A percentile compares a stretch with the other conserved stretches of the same genome.
These are phyloP conservation scores for Corynascus novoguineensis DNA, from an alignment of 495 filamentous ascomycete species.

Conservation along the genomic window DNA sequence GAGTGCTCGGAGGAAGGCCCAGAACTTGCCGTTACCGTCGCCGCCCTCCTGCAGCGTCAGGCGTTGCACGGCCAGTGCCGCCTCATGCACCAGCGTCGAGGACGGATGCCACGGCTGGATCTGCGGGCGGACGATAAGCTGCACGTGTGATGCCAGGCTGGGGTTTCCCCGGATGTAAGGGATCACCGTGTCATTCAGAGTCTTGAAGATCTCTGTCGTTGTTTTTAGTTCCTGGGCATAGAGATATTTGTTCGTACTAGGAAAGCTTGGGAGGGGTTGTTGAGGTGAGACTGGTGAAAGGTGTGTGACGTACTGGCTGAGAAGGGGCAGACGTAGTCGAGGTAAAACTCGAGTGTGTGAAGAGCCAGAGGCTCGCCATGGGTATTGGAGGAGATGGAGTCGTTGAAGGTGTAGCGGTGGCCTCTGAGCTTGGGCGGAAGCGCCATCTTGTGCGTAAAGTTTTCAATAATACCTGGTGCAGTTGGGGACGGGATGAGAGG, in stretches of 20 bases:
- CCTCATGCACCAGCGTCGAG: slow-evolving; percentile 82
- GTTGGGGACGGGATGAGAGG: too few species aligned
- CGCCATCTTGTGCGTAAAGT: slow-evolving; percentile 62
- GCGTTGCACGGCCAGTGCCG: slow-evolving; percentile 68
- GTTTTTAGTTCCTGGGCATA: too few species aligned
- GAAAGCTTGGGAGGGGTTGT: not conserved
- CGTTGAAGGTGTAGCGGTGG: slow-evolving; percentile 50
- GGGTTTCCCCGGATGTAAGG: slow-evolving; percentile 49
- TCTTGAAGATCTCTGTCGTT: slow-evolving; percentile 58
- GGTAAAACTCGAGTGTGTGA: slow-evolving; percentile 74
- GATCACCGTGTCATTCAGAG: slow-evolving; percentile 49
- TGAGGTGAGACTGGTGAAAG: too few species aligned
- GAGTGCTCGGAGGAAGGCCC: slow-evolving; percentile 65
- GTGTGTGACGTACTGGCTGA: slow-evolving; percentile 29
- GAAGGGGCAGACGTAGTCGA: slow-evolving; percentile 82
- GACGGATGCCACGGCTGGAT: slow-evolving; percentile 96
- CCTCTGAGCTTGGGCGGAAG: slow-evolving; percentile 73
- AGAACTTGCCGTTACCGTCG: slow-evolving; percentile 64
- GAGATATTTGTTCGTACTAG: not conserved
- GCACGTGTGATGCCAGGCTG: slow-evolving; percentile 51
- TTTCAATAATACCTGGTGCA: too few species aligned
- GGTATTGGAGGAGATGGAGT: slow-evolving; percentile 19
- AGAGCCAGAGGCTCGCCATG: slow-evolving; percentile 43
- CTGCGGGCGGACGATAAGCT: slow-evolving; percentile 80
- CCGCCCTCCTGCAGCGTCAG: slow-evolving; percentile 53